These are phyloP conservation scores for Rhododendron williamsianum DNA, from an alignment of 148 eudicot genomes.

Conservation along the genomic window DNA sequence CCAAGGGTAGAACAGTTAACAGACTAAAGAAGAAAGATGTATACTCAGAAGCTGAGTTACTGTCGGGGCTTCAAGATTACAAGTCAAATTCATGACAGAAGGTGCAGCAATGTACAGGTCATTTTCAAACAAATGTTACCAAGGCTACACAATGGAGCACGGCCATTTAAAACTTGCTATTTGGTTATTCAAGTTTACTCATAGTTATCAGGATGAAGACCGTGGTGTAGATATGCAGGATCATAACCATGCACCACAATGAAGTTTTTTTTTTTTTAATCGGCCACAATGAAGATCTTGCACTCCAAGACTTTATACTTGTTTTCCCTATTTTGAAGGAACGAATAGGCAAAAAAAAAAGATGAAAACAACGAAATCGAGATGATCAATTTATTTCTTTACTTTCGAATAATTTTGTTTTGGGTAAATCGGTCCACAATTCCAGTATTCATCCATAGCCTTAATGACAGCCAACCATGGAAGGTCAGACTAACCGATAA, in stretches of 20 bases:
- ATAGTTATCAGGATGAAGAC: neutral
- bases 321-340: neutral
- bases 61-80: neutral
- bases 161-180: neutral
- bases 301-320: neutral
- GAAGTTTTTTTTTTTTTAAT: no score
- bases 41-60: neutral
- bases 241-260: neutral
- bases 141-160: neutral
- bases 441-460: neutral
- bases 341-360: neutral
- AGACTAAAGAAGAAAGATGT: neutral
- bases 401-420: neutral
- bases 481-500: neutral
- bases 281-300: neutral
- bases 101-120: neutral
- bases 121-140: neutral
- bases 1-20: neutral
- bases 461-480: neutral
- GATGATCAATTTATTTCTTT: neutral
- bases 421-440: neutral
- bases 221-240: neutral
- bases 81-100: neutral
- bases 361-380: neutral
- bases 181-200: neutral